phyloP scores from a whole-genome alignment of 2,329 filamentous ascomycete genomes.

The Aureobasidium pullulans region DNA sequence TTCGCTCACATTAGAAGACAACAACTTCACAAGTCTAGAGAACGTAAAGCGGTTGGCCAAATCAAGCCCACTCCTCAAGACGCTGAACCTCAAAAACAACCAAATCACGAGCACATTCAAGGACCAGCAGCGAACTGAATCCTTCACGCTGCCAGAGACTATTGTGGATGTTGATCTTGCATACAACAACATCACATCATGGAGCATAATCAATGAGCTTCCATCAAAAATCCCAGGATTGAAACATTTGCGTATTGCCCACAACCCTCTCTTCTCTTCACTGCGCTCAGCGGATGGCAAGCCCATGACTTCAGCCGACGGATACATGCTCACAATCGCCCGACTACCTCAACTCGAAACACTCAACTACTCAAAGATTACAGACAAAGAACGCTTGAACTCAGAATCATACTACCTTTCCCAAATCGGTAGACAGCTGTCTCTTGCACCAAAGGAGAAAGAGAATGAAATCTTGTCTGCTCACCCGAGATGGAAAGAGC shows the following conservation, averaged over 20 bases:
- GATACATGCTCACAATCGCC: constrained; percentile 80
- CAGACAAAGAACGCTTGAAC: constrained; percentile 67
- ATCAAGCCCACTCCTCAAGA: constrained; percentile 46
- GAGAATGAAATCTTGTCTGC: constrained; percentile 46
- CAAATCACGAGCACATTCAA: constrained; percentile 40
- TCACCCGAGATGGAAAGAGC: constrained; percentile 65
- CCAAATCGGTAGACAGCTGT: constrained; percentile 69
- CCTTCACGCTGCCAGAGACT: neutral
- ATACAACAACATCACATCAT: constrained; percentile 46
- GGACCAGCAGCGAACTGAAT: neutral
- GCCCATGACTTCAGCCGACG: constrained; percentile 59
- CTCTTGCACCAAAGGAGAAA: constrained; percentile 49
- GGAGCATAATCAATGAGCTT: constrained; percentile 68
- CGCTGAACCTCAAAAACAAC: constrained; percentile 66
- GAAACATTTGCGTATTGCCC: constrained; percentile 66
- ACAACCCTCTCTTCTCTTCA: constrained; percentile 74
- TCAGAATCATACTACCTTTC: constrained; percentile 92
- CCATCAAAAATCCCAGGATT: constrained; percentile 63
- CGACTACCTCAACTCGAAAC: constrained; percentile 60
- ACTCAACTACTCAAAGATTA: constrained; percentile 67
- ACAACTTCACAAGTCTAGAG: constrained; percentile 55
- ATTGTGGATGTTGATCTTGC: constrained; percentile 38
- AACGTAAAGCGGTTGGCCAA: constrained; percentile 39
- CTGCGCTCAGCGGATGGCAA: constrained; percentile 36
- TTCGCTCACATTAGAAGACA: constrained; percentile 64